A percentile compares a stretch with the other conserved stretches of the same genome.
Evolutionary conservation across 768 basidiomycete genomes (phyloP).

Genomic region (Mycena chlorophos): DNA sequence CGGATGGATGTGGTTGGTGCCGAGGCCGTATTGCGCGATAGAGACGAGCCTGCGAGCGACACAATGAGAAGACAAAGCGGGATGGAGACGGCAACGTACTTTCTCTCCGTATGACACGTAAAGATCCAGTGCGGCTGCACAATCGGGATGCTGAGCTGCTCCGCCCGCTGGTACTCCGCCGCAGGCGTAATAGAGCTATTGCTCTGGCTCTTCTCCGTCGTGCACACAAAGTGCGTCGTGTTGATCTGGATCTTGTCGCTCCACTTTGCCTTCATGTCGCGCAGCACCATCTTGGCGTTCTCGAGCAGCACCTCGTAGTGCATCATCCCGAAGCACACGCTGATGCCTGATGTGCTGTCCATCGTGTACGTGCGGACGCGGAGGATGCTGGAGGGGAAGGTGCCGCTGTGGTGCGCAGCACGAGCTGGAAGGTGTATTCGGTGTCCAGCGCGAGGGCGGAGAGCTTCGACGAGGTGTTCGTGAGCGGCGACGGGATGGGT

Average conservation of each 20-base stretch:
- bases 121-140: conserved; percentile 95
- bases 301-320: conserved; percentile 74
- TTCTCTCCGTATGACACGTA: conserved; percentile 82
- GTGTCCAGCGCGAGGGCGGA: conserved; percentile 80
- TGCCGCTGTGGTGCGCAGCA: conserved; percentile 89
- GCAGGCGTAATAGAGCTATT: conserved; percentile 54
- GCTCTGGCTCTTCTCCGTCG: conserved; percentile 49
- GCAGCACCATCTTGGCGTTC: conserved; percentile 76
- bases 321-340: conserved; percentile 91
- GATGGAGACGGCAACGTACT: conserved; percentile 45
- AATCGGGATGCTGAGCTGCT: conserved; percentile 91
- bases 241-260: conserved; percentile 95
- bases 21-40: conserved; percentile 78
- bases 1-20: conserved; percentile 55
- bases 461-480: conserved; percentile 88
- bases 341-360: conserved; percentile 91
- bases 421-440: conserved; percentile 92
- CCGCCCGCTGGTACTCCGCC: conserved; percentile 88
- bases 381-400: conserved; percentile 81
- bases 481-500: conserved; percentile 77
- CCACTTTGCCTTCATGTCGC: conserved; percentile 88
- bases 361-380: conserved; percentile 91
- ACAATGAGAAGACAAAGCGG: neutral
- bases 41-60: conserved; percentile 70
- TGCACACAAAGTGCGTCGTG: conserved; percentile 97